A percentile compares a stretch with the other conserved stretches of the same genome.
Conservation (phyloP, 805 yeast species). For the Tetrapisispora nanseiensis region DNA sequence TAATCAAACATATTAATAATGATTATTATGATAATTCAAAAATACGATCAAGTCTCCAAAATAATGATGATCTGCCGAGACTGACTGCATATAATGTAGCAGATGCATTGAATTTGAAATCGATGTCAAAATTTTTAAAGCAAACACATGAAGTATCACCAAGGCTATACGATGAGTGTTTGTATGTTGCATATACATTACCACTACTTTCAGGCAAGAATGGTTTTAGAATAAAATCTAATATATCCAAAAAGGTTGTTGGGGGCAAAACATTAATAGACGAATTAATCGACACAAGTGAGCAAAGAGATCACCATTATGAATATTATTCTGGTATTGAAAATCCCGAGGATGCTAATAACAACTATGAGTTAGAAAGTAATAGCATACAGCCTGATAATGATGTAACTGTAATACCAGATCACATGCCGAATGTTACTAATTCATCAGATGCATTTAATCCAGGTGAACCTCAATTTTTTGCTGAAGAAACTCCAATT, state of each 20-base stretch:
- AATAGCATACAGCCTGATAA: slow-evolving; percentile 11
- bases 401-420: slow-evolving; percentile 16
- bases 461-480: slow-evolving; percentile 88
- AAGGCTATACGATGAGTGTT: slow-evolving; percentile 81
- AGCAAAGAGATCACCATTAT: slow-evolving; percentile 82
- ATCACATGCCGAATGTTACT: slow-evolving; percentile 22
- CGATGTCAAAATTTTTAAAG: slow-evolving; percentile 54
- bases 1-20: not conserved
- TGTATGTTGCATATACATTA: slow-evolving; percentile 79
- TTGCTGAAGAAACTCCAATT: slow-evolving; percentile 38
- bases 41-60: not conserved
- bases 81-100: slow-evolving; percentile 89
- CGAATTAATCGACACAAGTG: slow-evolving; percentile 65
- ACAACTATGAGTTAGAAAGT: slow-evolving; percentile 31
- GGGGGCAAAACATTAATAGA: slow-evolving; percentile 51
- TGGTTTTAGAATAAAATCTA: slow-evolving; percentile 67
- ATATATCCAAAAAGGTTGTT: slow-evolving; percentile 33
- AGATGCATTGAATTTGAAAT: slow-evolving; percentile 62
- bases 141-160: slow-evolving; percentile 76
- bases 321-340: slow-evolving; percentile 78
- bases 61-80: slow-evolving; percentile 48
- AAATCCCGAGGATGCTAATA: slow-evolving; percentile 47
- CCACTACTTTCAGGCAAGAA: slow-evolving; percentile 81
- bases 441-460: slow-evolving; percentile 53
- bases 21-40: not conserved